Evolutionary conservation across 2,329 filamentous ascomycete genomes (phyloP).

Genomic region (Scedosporium boydii): DNA sequence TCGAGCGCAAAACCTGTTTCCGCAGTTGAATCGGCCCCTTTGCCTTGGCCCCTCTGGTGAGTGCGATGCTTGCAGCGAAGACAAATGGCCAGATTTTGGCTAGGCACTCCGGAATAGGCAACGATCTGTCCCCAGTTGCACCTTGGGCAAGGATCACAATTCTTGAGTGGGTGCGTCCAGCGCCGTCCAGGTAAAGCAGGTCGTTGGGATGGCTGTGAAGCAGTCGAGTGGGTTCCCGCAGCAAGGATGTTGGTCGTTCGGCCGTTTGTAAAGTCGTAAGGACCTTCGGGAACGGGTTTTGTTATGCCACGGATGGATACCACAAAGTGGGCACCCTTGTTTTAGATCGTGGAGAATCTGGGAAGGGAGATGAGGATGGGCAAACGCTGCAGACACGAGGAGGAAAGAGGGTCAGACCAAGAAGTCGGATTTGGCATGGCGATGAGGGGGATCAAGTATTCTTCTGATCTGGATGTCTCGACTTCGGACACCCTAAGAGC

Average conservation of each 20-base stretch:
- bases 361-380: not conserved
- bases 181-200: not conserved
- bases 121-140: not conserved
- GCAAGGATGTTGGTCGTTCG: too few species aligned
- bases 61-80: not conserved
- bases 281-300: too few species aligned
- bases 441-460: not conserved
- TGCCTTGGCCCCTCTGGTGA: not conserved
- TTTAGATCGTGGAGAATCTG: not conserved
- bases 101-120: not conserved
- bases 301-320: too few species aligned
- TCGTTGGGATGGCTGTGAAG: too few species aligned
- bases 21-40: not conserved
- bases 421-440: not conserved
- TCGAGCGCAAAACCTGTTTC: not conserved
- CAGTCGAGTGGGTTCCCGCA: too few species aligned
- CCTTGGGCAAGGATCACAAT: not conserved
- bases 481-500: too few species aligned
- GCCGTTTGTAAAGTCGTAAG: too few species aligned
- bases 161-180: not conserved
- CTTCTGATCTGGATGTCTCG: not conserved
- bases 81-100: not conserved
- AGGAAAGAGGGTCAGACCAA: not conserved
- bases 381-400: not conserved
- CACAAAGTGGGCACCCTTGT: not conserved